Evolutionary conservation across 2,329 filamentous ascomycete genomes (phyloP), one percentile per base, ranked within the genome.

Genomic region (Intubia oerlemansii): DNA sequence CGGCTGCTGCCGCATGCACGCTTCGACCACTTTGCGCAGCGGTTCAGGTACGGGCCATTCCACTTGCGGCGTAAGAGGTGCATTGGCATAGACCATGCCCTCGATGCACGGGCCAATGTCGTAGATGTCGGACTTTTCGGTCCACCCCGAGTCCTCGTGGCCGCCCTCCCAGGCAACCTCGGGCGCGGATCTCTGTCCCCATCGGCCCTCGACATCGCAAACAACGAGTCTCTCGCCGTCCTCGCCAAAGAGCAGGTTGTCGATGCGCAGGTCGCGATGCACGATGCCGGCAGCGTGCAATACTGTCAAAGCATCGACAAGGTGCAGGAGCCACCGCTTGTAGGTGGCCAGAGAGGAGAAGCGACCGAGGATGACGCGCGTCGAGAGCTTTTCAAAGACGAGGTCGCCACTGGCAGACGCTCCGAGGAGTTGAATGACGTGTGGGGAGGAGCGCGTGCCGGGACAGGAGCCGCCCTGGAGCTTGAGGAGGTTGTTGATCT

Each of bases 181-280:
- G 10, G 43, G 42, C 4, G 42, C 39, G 2, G 9, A 25, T 4
- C 39, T 31, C 20, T 39, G n/a, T 16, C 43, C 43, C 43, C 41
- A 44, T 5, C 36, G 41, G 22, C 41, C 32, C 27, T 44, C 43
- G 7, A 44, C 37, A 24, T 44, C 43, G 32, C 36, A 39, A 14
- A 44, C 26, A 6, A 43, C 33, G 16, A 45, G 31, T n/a, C n/a
- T n/a, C n/a, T n/a, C n/a, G n/a, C n/a, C n/a, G n/a, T n/a, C n/a
- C n/a, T n/a, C n/a, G n/a, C n/a, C n/a, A 28, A 45, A 46, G 20
- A 45, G 23, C 8, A 36, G 15, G 31, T 45, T 45, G 17, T 41
- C 37, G 24, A 37, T 23, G 19, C 43, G 36, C 4, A 33, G 20
- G 18, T 33, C 32, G 16, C 32, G 29, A 30, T 47, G 43, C 9